A percentile compares a stretch with the other conserved stretches of the same genome.
Conservation (phyloP, 2,329 filamentous ascomycete genomes). For the Chrysoporthe austroafricana region DNA sequence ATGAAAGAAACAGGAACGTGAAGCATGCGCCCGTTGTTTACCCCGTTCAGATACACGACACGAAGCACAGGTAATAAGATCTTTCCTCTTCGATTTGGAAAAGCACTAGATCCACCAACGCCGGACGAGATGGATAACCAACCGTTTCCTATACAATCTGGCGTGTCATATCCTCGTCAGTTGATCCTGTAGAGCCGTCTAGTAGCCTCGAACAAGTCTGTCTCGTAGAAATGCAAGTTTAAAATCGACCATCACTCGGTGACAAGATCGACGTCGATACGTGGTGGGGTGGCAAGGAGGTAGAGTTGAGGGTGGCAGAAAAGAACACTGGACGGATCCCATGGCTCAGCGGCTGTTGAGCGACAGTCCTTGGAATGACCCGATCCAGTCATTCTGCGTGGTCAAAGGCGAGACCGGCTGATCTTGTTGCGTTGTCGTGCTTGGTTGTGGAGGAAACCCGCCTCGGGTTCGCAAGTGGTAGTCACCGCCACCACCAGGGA, state of each 20-base stretch:
- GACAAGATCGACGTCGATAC: conserved; percentile 21
- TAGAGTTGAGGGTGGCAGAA: background rate
- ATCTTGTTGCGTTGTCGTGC: conserved; percentile 39
- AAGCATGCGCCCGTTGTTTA: conserved; percentile 3
- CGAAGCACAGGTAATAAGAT: conserved; percentile 22
- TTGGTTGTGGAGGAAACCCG: conserved; percentile 50
- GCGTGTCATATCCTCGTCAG: conserved; percentile 28
- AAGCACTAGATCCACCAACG: conserved; percentile 27
- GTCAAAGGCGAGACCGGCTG: conserved; percentile 48
- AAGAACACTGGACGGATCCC: background rate
- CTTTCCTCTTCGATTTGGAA: conserved; percentile 28
- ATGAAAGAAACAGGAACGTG: conserved; percentile 1
- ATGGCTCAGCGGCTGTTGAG: conserved; percentile 62
- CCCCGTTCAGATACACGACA: conserved; percentile 14
- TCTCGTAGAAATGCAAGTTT: conserved; percentile 24
- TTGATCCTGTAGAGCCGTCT: conserved; percentile 21
- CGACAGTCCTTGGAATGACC: conserved; percentile 71
- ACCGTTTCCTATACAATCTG: conserved; percentile 26
- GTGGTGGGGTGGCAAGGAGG: background rate
- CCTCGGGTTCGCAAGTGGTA: conserved; percentile 48
- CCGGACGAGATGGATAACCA: conserved; percentile 23
- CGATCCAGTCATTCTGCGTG: conserved; percentile 62
- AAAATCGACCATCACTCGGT: conserved; percentile 13
- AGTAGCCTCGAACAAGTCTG: conserved; percentile 20
- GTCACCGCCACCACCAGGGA: conserved; percentile 42